These are phyloP conservation scores for Myrmaecium sp. DNA, from an alignment of 2,329 filamentous ascomycete genomes.

Conservation along the genomic window DNA sequence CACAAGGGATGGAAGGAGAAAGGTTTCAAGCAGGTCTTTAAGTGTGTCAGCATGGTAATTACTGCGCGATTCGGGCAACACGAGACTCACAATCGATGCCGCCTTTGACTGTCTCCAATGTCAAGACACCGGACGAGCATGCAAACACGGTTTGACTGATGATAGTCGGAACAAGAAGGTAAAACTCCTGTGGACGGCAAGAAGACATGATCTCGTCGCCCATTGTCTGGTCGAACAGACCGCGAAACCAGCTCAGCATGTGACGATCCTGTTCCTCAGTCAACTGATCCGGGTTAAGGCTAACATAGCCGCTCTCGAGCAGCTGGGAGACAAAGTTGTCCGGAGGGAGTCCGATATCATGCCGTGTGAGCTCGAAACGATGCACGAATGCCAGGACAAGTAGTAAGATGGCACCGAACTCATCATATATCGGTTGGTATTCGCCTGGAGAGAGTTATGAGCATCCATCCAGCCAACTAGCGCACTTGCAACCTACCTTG, in stretches of 20 bases:
- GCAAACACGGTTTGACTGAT: conserved; percentile 62
- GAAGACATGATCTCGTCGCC: conserved; percentile 68
- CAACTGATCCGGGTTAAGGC: conserved; percentile 41
- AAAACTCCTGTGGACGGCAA: conserved; percentile 70
- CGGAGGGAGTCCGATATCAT: conserved; percentile 46
- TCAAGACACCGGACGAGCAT: conserved; percentile 45
- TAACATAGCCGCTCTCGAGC: conserved; percentile 41
- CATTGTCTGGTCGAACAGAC: conserved; percentile 60
- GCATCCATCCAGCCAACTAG: neutral
- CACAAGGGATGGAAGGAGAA: conserved; percentile 61
- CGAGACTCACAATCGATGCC: conserved; percentile 52
- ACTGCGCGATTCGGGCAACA: conserved; percentile 8
- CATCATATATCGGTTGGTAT: conserved; percentile 72
- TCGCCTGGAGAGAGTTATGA: conserved; percentile 34
- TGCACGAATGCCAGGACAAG: conserved; percentile 59
- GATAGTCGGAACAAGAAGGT: conserved; percentile 57
- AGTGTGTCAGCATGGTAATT: too few relatives aligned
- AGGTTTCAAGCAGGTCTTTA: conserved; percentile 58
- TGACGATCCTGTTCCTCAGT: conserved; percentile 48
- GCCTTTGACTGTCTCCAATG: conserved; percentile 52
- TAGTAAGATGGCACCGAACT: conserved; percentile 63
- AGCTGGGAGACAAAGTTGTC: conserved; percentile 56
- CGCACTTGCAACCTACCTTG: conserved; percentile 30
- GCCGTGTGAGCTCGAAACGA: conserved; percentile 49
- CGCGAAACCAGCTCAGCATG: conserved; percentile 58